Evolutionary conservation across 2,329 filamentous ascomycete species (phyloP).

Genomic region (Dactylellina drechsleri): DNA sequence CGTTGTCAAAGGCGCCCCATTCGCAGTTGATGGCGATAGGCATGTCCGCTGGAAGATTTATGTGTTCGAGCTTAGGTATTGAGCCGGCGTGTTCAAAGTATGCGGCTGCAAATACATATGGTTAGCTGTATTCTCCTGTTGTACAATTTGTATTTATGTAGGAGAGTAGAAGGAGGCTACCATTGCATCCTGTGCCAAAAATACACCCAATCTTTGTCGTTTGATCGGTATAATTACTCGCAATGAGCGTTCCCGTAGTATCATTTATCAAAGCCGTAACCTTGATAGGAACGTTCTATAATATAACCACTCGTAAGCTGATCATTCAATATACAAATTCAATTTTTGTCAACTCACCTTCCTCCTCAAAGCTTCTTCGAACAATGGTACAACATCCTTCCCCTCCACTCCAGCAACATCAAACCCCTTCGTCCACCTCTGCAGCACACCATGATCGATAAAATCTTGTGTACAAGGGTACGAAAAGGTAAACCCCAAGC

Average conservation of each 20-base stretch:
- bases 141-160: neutral
- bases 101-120: constrained; percentile 68
- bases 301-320: constrained; percentile 34
- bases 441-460: constrained; percentile 89
- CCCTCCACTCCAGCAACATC: constrained; percentile 93
- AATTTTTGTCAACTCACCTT: constrained; percentile 65
- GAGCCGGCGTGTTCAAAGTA: constrained; percentile 95
- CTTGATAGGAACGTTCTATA: constrained; percentile 86
- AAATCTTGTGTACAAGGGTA: constrained; percentile 93
- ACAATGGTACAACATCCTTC: constrained; percentile 86
- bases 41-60: constrained; percentile 83
- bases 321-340: constrained; percentile 28
- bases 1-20: constrained; percentile 96
- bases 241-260: constrained; percentile 95
- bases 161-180: constrained; percentile 10
- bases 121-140: neutral
- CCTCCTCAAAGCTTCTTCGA: constrained; percentile 79
- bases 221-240: constrained; percentile 93
- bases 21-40: constrained; percentile 98
- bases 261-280: constrained; percentile 95
- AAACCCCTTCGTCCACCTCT: constrained; percentile 98
- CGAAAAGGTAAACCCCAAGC: constrained; percentile 94
- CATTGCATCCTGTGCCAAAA: constrained; percentile 95
- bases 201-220: constrained; percentile 96
- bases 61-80: constrained; percentile 90